Evolutionary conservation across 2,329 filamentous ascomycete genomes (phyloP).

Genomic region (Tympanopsis confertula): DNA sequence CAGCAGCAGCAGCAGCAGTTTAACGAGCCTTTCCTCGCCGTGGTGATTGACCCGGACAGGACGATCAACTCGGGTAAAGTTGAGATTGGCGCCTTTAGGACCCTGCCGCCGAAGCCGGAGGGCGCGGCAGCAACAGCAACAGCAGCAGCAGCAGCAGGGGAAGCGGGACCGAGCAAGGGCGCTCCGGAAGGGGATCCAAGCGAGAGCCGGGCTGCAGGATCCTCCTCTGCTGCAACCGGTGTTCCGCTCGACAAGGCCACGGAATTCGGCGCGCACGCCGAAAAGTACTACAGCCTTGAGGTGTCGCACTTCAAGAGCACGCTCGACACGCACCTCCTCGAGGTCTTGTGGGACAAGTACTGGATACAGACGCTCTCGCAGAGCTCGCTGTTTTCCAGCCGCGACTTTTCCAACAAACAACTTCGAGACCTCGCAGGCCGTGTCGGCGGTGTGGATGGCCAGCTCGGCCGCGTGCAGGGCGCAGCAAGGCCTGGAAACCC

Average conservation of each 20-base stretch:
- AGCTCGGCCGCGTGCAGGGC: too few relatives aligned
- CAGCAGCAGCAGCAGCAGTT: conserved; percentile 76
- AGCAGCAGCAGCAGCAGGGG: conserved; percentile 15
- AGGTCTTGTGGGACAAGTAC: conserved; percentile 96
- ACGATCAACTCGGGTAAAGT: conserved; percentile 92
- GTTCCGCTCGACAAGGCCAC: conserved; percentile 90
- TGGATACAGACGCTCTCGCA: conserved; percentile 94
- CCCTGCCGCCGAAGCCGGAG: conserved; percentile 42
- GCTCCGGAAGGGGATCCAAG: conserved; percentile 26
- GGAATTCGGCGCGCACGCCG: conserved; percentile 88
- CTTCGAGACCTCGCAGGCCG: conserved; percentile 60
- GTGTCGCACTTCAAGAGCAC: conserved; percentile 91
- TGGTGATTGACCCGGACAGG: conserved; percentile 91
- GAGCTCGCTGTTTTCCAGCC: conserved; percentile 79
- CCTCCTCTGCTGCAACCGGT: background rate
- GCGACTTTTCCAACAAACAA: conserved; percentile 85
- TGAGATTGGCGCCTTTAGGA: conserved; percentile 93
- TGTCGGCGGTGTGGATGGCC: too few relatives aligned
- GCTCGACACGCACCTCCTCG: conserved; percentile 75
- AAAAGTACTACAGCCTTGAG: conserved; percentile 80
- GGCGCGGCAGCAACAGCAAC: conserved; percentile 8
- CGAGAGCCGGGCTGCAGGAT: conserved; percentile 16
- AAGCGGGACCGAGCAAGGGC: too few relatives aligned
- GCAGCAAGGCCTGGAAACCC: too few relatives aligned
- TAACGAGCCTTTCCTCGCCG: conserved; percentile 83